Percentiles rank a stretch among this genome's conserved stretches.
Evolutionary conservation across 177 flowering plant genomes (phyloP).

Genomic region (Vitis hybrid): DNA sequence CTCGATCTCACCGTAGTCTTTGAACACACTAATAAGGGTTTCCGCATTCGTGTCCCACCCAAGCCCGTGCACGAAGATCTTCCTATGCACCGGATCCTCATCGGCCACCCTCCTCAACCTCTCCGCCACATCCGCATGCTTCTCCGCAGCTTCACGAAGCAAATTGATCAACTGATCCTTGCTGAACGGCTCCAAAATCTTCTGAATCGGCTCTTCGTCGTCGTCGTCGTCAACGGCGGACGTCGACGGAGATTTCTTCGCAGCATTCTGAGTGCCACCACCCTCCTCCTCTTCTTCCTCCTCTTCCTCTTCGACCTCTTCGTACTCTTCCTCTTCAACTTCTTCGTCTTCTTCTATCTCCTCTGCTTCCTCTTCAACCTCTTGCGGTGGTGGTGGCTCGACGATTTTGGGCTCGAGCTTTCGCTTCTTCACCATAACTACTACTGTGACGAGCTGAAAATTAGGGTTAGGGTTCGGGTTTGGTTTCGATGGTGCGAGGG

Average conservation of each 20-base stretch:
- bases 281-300: conserved; percentile 12
- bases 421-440: conserved; percentile 38
- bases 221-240: conserved; percentile 3
- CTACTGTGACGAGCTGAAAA: neutral
- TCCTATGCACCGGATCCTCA: conserved; percentile 52
- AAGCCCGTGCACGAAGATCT: conserved; percentile 62
- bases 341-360: conserved; percentile 23
- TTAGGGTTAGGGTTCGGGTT: neutral
- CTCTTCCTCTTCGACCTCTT: conserved; percentile 11
- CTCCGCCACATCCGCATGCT: conserved; percentile 23
- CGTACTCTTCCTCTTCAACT: conserved; percentile 14
- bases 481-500: neutral
- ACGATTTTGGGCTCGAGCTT: conserved; percentile 18
- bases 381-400: conserved; percentile 8
- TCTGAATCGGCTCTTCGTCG: conserved; percentile 30
- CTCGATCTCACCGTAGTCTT: conserved; percentile 47
- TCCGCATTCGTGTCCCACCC: conserved; percentile 58
- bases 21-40: conserved; percentile 35
- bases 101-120: conserved; percentile 33
- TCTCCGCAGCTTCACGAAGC: conserved; percentile 35
- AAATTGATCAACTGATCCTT: conserved; percentile 49
- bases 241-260: neutral
- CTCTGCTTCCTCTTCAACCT: conserved; percentile 14
- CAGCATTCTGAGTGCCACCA: neutral
- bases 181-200: conserved; percentile 50